Base-by-base conservation (phyloP, 2,329 filamentous ascomycete species). In the Coniochaeta sp. region DNA sequence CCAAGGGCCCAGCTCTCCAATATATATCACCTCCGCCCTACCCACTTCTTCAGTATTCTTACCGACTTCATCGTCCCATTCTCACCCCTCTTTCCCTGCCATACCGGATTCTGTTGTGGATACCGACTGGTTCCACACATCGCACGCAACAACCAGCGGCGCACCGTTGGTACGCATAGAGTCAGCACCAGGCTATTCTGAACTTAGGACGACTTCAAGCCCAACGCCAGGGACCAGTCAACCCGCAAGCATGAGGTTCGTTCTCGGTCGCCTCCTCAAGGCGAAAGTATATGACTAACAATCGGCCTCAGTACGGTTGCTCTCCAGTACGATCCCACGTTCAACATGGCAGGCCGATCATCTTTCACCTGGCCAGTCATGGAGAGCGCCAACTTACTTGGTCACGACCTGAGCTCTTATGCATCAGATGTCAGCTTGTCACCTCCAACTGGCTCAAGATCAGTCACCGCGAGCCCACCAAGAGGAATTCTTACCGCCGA, bases 401-500 rank as follows among this genome's bases (percentile, higher is more conserved):
- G 74, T 55, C 75, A 78, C 64, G 78, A 81, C 58, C 68, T 82
- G 57, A 68, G 74, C 50, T 74, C 77, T n/a, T 77, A 84, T 68
- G 72, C 73, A 40, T 80, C 81, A 26, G 82, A 83, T 60, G 72
- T 76, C 62, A 83, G 79, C 70, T 71, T 82, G 56, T 81, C 80
- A 24, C 79, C 81, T 38, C 78, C 79, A 26, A 76, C 73, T 60
- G 73, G 73, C 40, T 77, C 81, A 28, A 76, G 80, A 71, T 85
- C 82, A 24, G 72, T 80, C 56, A 84, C 83, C 43, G 80, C 79
- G 24, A 88, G 84, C 71, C 84, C 84, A 28, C 82, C 83, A 6
- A 78, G 80, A 63, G 73, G 73, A 54, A 75, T 74, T 40, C 76
- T 86, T 67, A 84, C 82, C 6, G 74, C 82, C 7, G 83, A 87